Conservation (phyloP, 768 basidiomycete genomes). For the Boletus fagicola region DNA sequence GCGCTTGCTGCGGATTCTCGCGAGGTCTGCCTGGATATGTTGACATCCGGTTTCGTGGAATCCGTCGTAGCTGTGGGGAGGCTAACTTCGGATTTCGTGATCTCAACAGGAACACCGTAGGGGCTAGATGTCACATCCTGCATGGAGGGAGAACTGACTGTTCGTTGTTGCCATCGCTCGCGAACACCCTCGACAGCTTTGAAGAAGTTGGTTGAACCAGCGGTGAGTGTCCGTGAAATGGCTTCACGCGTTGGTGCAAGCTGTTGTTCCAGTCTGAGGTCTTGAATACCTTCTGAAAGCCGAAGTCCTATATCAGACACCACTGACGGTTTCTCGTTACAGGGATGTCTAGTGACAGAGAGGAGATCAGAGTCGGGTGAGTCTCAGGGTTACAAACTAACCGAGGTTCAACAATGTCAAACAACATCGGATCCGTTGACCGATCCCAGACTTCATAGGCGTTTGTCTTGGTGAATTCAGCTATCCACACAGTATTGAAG, state of each 20-base stretch:
- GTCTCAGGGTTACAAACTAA: conserved; percentile 30
- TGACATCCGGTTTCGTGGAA: conserved; percentile 12
- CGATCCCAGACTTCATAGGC: conserved; percentile 90
- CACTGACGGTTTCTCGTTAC: conserved; percentile 84
- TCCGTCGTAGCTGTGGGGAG: conserved; percentile 12
- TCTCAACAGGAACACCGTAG: conserved; percentile 26
- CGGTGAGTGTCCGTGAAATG: conserved; percentile 69
- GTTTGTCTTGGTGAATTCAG: conserved; percentile 83
- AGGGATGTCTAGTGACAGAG: conserved; percentile 69
- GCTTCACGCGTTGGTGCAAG: conserved; percentile 93
- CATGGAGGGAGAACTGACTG: conserved; percentile 25
- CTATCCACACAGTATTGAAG: conserved; percentile 86
- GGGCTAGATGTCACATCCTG: conserved; percentile 22
- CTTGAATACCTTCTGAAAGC: conserved; percentile 90
- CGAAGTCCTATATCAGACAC: conserved; percentile 91
- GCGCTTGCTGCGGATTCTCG: conserved; percentile 24
- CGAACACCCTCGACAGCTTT: conserved; percentile 89
- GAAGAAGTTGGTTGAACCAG: conserved; percentile 77
- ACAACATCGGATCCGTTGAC: conserved; percentile 87
- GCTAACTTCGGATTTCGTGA: conserved; percentile 31
- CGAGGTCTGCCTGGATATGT: conserved; percentile 23
- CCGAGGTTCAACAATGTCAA: conserved; percentile 95
- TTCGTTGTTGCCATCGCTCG: conserved; percentile 61
- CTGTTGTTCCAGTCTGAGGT: conserved; percentile 89
- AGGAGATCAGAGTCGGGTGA: conserved; percentile 1